Evolutionary conservation across 2,329 filamentous ascomycete genomes (phyloP).

Genomic region (Dothideomycetidae sp.): DNA sequence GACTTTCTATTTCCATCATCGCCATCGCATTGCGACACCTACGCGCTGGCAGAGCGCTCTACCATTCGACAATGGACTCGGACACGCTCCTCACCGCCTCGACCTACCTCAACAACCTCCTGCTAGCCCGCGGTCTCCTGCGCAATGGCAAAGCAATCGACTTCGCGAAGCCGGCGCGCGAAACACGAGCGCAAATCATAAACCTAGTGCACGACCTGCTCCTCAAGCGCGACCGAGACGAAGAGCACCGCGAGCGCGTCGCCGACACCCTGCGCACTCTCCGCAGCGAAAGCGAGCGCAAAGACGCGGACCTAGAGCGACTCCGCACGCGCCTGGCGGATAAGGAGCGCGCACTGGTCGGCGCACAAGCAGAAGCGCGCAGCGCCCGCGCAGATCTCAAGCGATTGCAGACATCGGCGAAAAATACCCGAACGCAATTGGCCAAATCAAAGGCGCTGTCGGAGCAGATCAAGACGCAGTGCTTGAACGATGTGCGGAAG

Average conservation of each 20-base stretch:
- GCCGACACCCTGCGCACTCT: constrained; percentile 63
- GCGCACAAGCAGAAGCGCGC: constrained; percentile 58
- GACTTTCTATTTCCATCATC: background rate
- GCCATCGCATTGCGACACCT: background rate
- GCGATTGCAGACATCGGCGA: constrained; percentile 60
- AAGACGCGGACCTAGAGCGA: constrained; percentile 48
- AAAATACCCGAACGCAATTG: constrained; percentile 69
- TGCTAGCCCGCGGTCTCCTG: constrained; percentile 48
- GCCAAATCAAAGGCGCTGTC: constrained; percentile 64
- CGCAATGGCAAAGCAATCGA: constrained; percentile 59
- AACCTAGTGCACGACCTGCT: constrained; percentile 90
- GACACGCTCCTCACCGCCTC: constrained; percentile 46
- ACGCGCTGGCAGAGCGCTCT: too few relatives aligned
- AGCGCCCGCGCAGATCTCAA: constrained; percentile 69
- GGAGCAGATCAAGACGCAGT: constrained; percentile 70
- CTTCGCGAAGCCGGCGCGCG: constrained; percentile 55
- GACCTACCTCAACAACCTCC: constrained; percentile 49
- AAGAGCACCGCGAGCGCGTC: constrained; percentile 72
- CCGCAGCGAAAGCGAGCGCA: constrained; percentile 59
- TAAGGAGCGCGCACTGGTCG: constrained; percentile 56
- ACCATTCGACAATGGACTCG: constrained; percentile 26
- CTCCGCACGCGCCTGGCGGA: constrained; percentile 27
- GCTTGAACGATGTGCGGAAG: constrained; percentile 80
- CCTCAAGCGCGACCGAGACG: constrained; percentile 80
- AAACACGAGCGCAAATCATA: constrained; percentile 75